phyloP scores from a whole-genome alignment of 768 basidiomycete genomes.

The Boletus vinaceobasis region DNA sequence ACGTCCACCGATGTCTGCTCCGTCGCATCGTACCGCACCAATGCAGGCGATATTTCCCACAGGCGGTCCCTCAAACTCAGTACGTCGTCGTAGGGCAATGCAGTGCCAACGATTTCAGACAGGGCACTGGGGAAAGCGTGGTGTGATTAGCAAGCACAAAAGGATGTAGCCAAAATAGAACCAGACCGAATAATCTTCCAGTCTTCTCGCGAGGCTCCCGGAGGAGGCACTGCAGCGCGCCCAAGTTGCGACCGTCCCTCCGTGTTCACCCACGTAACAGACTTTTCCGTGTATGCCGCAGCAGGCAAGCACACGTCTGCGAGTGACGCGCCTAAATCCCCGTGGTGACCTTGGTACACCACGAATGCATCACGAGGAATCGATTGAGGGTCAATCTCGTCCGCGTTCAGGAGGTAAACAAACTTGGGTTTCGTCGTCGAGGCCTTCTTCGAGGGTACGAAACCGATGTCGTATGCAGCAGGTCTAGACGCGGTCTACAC shows the following conservation, averaged over 20 bases:
- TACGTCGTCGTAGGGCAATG: slow-evolving; percentile 88
- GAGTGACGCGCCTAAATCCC: slow-evolving; percentile 92
- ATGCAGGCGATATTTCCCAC: slow-evolving; percentile 93
- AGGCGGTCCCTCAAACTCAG: slow-evolving; percentile 82
- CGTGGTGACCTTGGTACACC: slow-evolving; percentile 98
- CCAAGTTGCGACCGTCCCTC: slow-evolving; percentile 92
- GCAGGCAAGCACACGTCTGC: slow-evolving; percentile 96
- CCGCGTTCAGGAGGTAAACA: slow-evolving; percentile 93
- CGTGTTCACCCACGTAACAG: slow-evolving; percentile 92
- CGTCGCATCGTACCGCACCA: slow-evolving; percentile 79
- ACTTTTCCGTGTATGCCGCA: slow-evolving; percentile 91
- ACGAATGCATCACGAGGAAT: slow-evolving; percentile 94
- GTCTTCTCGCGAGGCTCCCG: slow-evolving; percentile 94
- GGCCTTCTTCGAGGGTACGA: slow-evolving; percentile 80
- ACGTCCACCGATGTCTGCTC: slow-evolving; percentile 77
- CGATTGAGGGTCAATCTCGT: slow-evolving; percentile 83
- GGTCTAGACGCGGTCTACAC: slow-evolving; percentile 82
- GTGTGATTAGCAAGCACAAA: neutral
- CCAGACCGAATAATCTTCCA: slow-evolving; percentile 90
- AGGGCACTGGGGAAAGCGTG: slow-evolving; percentile 56
- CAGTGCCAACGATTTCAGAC: slow-evolving; percentile 77
- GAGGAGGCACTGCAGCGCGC: slow-evolving; percentile 86
- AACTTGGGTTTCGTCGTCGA: slow-evolving; percentile 83
- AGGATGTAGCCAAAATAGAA: neutral
- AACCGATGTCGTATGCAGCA: slow-evolving; percentile 93